Conservation (phyloP, 495 filamentous ascomycete species). For the Penicillium simplicissimum region DNA sequence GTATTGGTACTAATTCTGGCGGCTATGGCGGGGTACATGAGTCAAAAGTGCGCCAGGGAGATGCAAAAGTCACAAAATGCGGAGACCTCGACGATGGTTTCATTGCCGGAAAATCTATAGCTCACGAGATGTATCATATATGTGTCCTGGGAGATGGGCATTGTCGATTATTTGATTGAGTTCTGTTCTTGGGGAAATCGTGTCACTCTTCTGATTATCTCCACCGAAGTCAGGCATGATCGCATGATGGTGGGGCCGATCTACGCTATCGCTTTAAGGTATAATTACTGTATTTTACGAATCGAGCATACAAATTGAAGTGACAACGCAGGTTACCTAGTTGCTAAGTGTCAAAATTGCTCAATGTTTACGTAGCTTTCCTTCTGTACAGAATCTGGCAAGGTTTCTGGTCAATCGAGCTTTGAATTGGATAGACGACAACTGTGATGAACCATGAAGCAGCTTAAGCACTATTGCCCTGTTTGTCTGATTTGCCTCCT, state of each 20-base stretch:
- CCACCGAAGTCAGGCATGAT: background rate
- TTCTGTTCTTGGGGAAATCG: background rate
- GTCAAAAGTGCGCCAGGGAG: conserved; percentile 6
- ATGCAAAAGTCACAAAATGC: background rate
- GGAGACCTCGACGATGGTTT: background rate
- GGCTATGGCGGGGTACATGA: conserved; percentile 25
- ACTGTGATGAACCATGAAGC: too few relatives aligned
- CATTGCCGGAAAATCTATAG: background rate
- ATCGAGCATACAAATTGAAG: too few relatives aligned
- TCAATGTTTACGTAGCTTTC: too few relatives aligned
- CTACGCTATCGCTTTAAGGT: background rate
- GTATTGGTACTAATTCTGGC: background rate
- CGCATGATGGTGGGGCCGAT: conserved; percentile 7
- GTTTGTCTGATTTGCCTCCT: too few relatives aligned
- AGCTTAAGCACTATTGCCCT: too few relatives aligned
- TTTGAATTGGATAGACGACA: too few relatives aligned
- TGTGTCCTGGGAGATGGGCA: background rate
- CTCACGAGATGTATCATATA: background rate
- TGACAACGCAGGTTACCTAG: too few relatives aligned
- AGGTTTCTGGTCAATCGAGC: too few relatives aligned
- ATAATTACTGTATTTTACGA: background rate
- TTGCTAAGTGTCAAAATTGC: too few relatives aligned
- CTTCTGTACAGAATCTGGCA: too few relatives aligned
- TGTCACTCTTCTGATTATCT: background rate
- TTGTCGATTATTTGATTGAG: background rate